These are phyloP conservation scores for Cercospora berteroae DNA, from an alignment of 2,329 filamentous ascomycete species.

Conservation along the genomic window DNA sequence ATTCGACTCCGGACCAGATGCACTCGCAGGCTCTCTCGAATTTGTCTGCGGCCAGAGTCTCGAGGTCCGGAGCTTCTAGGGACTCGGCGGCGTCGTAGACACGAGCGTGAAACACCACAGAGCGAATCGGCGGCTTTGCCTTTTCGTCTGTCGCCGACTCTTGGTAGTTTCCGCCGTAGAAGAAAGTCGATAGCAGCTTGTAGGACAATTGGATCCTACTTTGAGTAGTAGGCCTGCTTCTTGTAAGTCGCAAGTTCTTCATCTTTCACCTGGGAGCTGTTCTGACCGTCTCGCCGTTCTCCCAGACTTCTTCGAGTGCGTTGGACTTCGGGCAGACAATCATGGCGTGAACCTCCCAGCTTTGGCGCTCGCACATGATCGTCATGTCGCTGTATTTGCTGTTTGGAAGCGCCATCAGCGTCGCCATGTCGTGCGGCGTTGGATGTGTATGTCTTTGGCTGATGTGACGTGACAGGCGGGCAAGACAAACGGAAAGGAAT, in stretches of 20 bases:
- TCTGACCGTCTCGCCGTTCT: neutral
- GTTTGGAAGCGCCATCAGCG: neutral
- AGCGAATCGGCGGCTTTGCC: neutral
- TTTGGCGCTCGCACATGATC: neutral
- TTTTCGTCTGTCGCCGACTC: neutral
- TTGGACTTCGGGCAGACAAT: neutral
- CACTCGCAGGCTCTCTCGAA: neutral
- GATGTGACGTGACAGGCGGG: too few species aligned
- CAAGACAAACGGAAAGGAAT: too few species aligned
- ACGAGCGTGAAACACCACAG: neutral
- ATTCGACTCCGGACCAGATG: neutral
- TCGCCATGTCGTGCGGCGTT: neutral
- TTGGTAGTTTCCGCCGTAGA: neutral
- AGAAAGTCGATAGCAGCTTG: neutral
- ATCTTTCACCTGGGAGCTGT: too few species aligned
- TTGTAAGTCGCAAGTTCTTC: too few species aligned
- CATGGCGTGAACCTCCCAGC: neutral
- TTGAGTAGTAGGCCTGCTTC: neutral
- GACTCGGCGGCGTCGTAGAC: neutral
- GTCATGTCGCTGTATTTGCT: neutral
- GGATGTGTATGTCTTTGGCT: too few species aligned
- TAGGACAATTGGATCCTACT: neutral
- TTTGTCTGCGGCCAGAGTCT: neutral
- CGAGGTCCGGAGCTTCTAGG: neutral
- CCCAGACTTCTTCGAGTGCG: neutral